Percentiles rank a stretch among this genome's conserved stretches.
phyloP scores from a whole-genome alignment of 2,329 filamentous ascomycete genomes.

The Golovinomyces cichoracearum region DNA sequence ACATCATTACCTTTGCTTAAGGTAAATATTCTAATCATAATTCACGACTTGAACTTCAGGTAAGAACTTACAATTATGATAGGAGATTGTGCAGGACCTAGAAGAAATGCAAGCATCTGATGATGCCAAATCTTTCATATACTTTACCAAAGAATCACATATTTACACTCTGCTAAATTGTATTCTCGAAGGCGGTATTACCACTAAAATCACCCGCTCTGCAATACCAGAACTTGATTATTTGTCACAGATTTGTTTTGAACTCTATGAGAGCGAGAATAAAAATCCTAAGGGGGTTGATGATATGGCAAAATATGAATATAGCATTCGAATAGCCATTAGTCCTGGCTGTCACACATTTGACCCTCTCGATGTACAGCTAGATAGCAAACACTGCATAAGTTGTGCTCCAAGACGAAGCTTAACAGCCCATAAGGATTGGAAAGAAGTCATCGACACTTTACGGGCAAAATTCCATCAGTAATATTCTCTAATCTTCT shows the following conservation, averaged over 20 bases:
- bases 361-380: constrained; percentile 83
- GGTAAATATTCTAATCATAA: constrained; percentile 4
- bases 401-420: constrained; percentile 76
- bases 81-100: constrained; percentile 88
- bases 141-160: constrained; percentile 97
- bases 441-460: constrained; percentile 93
- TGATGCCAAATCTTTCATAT: constrained; percentile 87
- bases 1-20: constrained; percentile 75
- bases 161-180: constrained; percentile 97
- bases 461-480: constrained; percentile 84
- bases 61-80: not conserved
- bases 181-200: constrained; percentile 85
- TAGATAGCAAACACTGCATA: constrained; percentile 90
- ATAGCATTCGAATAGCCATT: constrained; percentile 88
- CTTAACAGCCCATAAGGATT: constrained; percentile 73
- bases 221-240: constrained; percentile 95
- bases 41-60: not conserved
- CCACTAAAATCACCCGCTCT: constrained; percentile 86
- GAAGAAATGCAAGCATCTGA: constrained; percentile 92
- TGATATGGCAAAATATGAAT: constrained; percentile 35
- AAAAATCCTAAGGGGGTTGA: constrained; percentile 12
- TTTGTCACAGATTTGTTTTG: constrained; percentile 89
- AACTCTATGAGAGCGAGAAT: constrained; percentile 86
- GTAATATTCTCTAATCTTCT: constrained; percentile 23
- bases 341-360: constrained; percentile 90